Base-by-base conservation (phyloP, 2,329 filamentous ascomycete species). In the Dactylonectria macrodidyma region DNA sequence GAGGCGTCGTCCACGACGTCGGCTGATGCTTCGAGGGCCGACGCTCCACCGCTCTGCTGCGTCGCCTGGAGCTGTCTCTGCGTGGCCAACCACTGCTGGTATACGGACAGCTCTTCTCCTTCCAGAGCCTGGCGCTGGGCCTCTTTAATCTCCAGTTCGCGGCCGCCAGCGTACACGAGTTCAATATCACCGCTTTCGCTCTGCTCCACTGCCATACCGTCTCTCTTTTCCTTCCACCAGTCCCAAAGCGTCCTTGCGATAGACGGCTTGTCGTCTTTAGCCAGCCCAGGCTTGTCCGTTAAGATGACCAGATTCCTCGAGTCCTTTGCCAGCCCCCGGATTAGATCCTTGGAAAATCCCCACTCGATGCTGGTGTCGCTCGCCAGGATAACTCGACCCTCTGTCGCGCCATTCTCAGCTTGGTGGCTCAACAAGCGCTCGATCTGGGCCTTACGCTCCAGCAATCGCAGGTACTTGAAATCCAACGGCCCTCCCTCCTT, bases 51-150 rank as follows among this genome's bases (percentile, higher is more conserved):
- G 6, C 88, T 86, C 75, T 95, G 92, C 22, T 94, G 85, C 0
- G 93, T 95, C 51, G 93, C 93, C 76, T 97, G 93, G 8, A 97
- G 86, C 77, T 97, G 95, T 34, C 93, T 89, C 80, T 97, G 94
- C 4, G 94, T 95, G 0, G 95, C 94, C 10, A 97, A 87, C 86
- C 95, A 98, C 77, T 98, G 95, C 76, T 98, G 95, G 77, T 99
- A 98, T 2, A 95, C 83, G 14, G 88, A 83, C 12, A 96, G 86
- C 75, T 98, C 95, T 47, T 92, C 90, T 1, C 92, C 90, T 76
- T 93, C 90, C 1, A 97, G 83, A 2, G 91, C 87, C 56, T 90
- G 86, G 58, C 90, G 88, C 74, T 89, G 86, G 6, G 90, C 86
- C 65, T 93, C 87, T 8, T 81, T 84, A 52, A 94, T 81, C 64